Percentiles rank a stretch among this genome's conserved stretches.
phyloP scores from a whole-genome alignment of 495 filamentous ascomycete genomes.

The Penicillium steckii region DNA sequence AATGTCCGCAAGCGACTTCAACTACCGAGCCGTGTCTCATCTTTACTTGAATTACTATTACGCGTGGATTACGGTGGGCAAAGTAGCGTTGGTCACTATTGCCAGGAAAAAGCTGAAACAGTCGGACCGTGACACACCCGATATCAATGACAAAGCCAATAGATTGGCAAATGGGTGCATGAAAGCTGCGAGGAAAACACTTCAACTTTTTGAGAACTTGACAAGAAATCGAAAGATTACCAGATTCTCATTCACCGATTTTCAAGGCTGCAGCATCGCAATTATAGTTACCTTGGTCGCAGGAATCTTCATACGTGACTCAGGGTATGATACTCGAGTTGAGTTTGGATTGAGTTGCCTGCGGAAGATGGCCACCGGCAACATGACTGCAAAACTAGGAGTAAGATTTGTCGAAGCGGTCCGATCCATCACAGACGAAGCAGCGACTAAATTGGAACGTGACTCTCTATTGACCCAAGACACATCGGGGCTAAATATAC shows the following conservation, averaged over 20 bases:
- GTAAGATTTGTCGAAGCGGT: conserved; percentile 27
- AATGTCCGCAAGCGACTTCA: conserved; percentile 11
- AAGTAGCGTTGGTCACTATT: conserved; percentile 18
- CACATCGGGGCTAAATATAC: not conserved
- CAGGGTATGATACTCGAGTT: conserved; percentile 18
- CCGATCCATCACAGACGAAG: conserved; percentile 24
- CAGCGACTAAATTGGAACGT: conserved; percentile 4
- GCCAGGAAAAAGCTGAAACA: conserved; percentile 8
- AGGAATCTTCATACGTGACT: conserved; percentile 25
- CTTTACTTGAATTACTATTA: conserved; percentile 28
- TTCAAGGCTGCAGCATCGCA: conserved; percentile 32
- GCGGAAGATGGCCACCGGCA: conserved; percentile 23
- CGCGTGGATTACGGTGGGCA: conserved; percentile 24
- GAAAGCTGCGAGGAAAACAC: conserved; percentile 19
- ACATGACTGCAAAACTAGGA: conserved; percentile 21
- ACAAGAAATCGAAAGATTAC: conserved; percentile 12
- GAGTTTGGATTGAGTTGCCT: conserved; percentile 21
- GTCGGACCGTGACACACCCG: not conserved
- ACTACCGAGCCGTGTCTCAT: conserved; percentile 22
- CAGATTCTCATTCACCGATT: conserved; percentile 32
- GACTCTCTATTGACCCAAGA: not conserved
- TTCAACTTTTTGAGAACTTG: conserved; percentile 20
- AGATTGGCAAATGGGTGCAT: conserved; percentile 12
- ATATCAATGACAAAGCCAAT: not conserved
- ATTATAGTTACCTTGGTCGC: conserved; percentile 27